A percentile compares a stretch with the other conserved stretches of the same genome.
Conservation (phyloP, 73 alveolate genomes). For the Tetrahymena malaccensis region DNA sequence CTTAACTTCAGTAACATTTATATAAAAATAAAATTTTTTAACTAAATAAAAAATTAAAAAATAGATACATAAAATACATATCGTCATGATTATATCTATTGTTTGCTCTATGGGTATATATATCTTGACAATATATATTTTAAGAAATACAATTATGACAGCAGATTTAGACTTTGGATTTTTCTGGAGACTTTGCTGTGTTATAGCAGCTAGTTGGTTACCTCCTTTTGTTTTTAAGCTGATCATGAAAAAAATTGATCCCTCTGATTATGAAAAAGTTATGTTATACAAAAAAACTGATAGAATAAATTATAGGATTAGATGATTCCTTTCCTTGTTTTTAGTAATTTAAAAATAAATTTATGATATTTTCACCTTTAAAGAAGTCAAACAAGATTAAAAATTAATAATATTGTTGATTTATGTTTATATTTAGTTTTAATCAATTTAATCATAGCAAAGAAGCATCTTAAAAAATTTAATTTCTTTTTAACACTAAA, state of each 20-base stretch:
- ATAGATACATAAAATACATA: conserved; percentile 30
- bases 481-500: too few relatives aligned
- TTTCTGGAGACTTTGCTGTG: conserved; percentile 17
- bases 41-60: background rate
- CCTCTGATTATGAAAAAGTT: conserved; percentile 41
- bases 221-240: conserved; percentile 10
- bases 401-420: background rate
- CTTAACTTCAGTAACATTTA: conserved; percentile 11
- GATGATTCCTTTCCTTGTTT: background rate
- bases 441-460: too few relatives aligned
- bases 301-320: background rate
- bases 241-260: conserved; percentile 19
- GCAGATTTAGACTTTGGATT: conserved; percentile 6
- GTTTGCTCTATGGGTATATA: conserved; percentile 16
- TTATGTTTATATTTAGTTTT: too few relatives aligned
- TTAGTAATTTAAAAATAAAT: background rate
- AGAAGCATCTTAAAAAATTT: too few relatives aligned
- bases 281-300: conserved; percentile 25
- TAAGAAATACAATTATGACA: background rate
- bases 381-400: background rate
- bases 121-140: background rate
- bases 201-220: conserved; percentile 13
- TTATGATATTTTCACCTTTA: background rate
- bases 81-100: conserved; percentile 35
- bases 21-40: background rate